Percentiles rank a stretch among this genome's conserved stretches.
Conservation (phyloP, 2,329 filamentous ascomycete genomes). For the Tothia fuscella region DNA sequence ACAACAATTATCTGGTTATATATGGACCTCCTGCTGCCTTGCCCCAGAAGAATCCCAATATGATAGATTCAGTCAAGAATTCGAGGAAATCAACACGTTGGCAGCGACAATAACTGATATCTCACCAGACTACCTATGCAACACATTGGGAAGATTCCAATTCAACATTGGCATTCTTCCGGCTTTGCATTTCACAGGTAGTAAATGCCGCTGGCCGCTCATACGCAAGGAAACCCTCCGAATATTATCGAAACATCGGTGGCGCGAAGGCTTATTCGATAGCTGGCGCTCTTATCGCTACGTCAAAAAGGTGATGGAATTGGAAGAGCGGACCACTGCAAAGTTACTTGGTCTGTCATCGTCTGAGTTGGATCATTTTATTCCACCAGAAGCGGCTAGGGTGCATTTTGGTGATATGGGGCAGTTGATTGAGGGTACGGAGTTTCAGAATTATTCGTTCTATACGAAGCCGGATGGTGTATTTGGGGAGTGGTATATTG, state of each 20-base stretch:
- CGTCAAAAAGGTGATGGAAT: conserved; percentile 3
- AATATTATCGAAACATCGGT: conserved; percentile 1
- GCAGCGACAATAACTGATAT: conserved; percentile 2
- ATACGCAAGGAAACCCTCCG: conserved; percentile 1
- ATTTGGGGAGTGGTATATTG: conserved; percentile 7
- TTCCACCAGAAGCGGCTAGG: conserved; percentile 6
- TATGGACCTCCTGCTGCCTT: conserved; percentile 5
- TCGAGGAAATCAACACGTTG: conserved; percentile 5
- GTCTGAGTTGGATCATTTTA: neutral
- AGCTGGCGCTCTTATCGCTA: conserved; percentile 6
- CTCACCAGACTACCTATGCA: conserved; percentile 2
- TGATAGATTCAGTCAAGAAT: conserved; percentile 5
- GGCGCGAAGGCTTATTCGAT: conserved; percentile 9
- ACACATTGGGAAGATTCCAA: conserved; percentile 3
- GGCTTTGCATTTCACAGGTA: conserved; percentile 3
- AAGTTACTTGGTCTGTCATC: conserved; percentile 2
- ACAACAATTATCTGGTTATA: neutral
- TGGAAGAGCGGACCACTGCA: conserved; percentile 1
- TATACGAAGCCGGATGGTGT: conserved; percentile 6
- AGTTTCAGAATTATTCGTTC: neutral
- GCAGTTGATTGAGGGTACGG: neutral
- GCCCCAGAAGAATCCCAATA: conserved; percentile 7
- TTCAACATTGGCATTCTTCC: conserved; percentile 6
- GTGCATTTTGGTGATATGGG: conserved; percentile 7
- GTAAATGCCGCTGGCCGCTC: conserved; percentile 1